Conservation (phyloP, 148 eudicot genomes). For the Silene conica region DNA sequence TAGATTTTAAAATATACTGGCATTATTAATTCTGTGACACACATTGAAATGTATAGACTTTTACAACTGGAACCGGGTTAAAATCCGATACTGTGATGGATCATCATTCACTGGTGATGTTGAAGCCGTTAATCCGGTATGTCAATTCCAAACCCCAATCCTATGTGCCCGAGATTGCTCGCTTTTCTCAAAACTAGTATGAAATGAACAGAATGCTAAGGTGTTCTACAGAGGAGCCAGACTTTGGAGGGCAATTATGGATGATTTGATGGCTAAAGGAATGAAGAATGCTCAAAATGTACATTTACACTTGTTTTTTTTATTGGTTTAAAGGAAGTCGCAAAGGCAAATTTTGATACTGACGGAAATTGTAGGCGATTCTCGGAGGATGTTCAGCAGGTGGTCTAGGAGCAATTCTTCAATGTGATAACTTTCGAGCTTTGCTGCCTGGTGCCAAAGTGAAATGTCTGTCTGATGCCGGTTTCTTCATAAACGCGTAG, state of each 20-base stretch:
- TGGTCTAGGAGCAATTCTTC: constrained; percentile 75
- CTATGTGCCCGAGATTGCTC: not conserved
- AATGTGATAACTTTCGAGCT: constrained; percentile 76
- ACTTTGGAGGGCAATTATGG: constrained; percentile 65
- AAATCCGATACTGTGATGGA: constrained; percentile 55
- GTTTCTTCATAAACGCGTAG: constrained; percentile 81
- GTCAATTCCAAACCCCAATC: constrained; percentile 1
- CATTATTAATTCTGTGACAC: not conserved
- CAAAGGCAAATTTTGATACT: too few species aligned
- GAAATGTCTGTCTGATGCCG: constrained; percentile 91
- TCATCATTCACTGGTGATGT: constrained; percentile 55
- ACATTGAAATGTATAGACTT: constrained; percentile 34
- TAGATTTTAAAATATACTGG: not conserved
- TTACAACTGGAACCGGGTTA: constrained; percentile 57
- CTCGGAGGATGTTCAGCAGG: constrained; percentile 96
- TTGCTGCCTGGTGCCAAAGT: constrained; percentile 72
- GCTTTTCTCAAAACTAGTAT: not conserved
- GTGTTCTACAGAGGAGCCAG: constrained; percentile 85
- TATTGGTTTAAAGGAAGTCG: too few species aligned
- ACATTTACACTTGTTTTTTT: constrained; percentile 7
- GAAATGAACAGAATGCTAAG: constrained; percentile 49
- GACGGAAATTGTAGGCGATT: constrained; percentile 40
- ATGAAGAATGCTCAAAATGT: constrained; percentile 76
- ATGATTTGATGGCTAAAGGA: constrained; percentile 77
- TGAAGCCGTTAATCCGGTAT: constrained; percentile 49